Base-by-base conservation (phyloP, 495 filamentous ascomycete genomes). In the Lichenothelia convexa region DNA sequence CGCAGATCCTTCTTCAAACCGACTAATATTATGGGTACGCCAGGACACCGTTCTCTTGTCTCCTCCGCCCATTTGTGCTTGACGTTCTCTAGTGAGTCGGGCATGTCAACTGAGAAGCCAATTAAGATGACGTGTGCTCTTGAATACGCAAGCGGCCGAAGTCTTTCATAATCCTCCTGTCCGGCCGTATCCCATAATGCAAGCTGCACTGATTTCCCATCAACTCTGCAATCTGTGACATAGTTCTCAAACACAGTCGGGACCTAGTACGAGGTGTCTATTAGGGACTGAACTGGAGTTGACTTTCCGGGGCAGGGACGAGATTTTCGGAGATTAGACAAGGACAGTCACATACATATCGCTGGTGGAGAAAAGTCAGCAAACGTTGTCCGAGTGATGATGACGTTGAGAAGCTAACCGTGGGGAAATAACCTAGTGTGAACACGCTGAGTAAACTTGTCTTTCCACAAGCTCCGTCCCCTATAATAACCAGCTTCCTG, bases 41-140 rank as follows among this genome's bases (percentile, higher is more conserved):
- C 76, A 15, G 83, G 86, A 50, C 87, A 95, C 41, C 84, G 77
- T 52, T 95, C 91, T 35, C 82, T 82, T 15, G 91, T 91, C 63
- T 99, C 89, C 58, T 83, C 80, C 30, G 92, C 80, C 89, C 89
- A 99, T 85, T 97, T 99, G 57, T 91, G 83, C 57, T 89, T 92
- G 41, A 99, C 89, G 61, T 99, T 99, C 55, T 94, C 87, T 29
- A 99, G 63, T 2, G 85, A 93, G 61, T 99, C 89, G 19, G 87
- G 89, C 8, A 84, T 86, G 52, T 94, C 89, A 55, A 95, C 69
- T 16, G 87, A 77, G 53, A 94, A 99, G 20, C 85, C 91, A 59
- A 99, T 93, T 39, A 99, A 64, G 41, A 99, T 78, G 42, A 99
- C 86, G 59, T 99, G 89, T 34, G 89, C 89, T 66, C 93, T 92